phyloP scores from a whole-genome alignment of 169 alveolate species.

The Plasmodium chabaudi region DNA sequence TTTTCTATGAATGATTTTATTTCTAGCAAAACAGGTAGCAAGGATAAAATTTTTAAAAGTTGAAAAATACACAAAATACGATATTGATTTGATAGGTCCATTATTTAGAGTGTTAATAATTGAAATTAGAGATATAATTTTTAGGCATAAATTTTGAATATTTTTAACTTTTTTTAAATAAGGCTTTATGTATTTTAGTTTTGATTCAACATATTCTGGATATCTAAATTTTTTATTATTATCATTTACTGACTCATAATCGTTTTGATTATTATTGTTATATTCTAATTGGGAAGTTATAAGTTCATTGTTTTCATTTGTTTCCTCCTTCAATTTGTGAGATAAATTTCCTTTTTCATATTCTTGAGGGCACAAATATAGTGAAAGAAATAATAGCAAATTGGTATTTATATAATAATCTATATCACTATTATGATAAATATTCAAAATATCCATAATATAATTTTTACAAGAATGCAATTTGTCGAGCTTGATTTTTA shows the following conservation, averaged over 20 bases:
- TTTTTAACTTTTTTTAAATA: constrained; percentile 59
- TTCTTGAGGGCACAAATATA: constrained; percentile 41
- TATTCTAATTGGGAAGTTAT: neutral
- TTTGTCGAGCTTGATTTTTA: constrained; percentile 52
- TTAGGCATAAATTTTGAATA: constrained; percentile 43
- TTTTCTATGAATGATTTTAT: constrained; percentile 29
- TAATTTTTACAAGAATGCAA: constrained; percentile 35
- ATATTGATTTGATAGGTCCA: constrained; percentile 24
- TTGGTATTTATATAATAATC: constrained; percentile 31
- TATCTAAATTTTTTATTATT: neutral
- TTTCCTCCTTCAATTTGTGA: neutral
- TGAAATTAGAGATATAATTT: constrained; percentile 55
- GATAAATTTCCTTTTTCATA: constrained; percentile 14
- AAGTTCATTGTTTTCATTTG: neutral
- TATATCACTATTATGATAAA: constrained; percentile 24
- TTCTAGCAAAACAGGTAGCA: constrained; percentile 27
- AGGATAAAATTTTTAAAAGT: constrained; percentile 53
- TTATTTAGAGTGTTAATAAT: constrained; percentile 15
- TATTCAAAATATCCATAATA: constrained; percentile 21
- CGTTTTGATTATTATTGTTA: neutral
- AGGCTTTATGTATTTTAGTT: constrained; percentile 49
- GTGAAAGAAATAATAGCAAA: constrained; percentile 23
- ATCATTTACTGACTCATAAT: neutral
- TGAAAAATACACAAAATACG: constrained; percentile 45
- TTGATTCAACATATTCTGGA: constrained; percentile 35